These are phyloP conservation scores for Mucuna pruriens DNA, from an alignment of 306 rosid species.

Conservation along the genomic window DNA sequence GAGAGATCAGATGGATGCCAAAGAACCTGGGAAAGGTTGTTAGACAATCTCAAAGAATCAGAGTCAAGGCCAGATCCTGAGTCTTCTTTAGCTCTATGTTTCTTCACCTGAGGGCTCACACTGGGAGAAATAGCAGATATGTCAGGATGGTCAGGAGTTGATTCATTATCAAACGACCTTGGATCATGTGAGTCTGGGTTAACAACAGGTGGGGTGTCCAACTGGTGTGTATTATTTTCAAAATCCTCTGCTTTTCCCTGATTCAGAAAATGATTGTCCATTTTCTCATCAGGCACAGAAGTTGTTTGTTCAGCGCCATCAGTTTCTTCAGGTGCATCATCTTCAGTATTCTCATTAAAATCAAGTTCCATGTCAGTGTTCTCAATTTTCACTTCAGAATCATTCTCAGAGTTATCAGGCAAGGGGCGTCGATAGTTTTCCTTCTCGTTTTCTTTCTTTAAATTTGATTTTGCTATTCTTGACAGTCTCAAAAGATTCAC, in stretches of 20 bases:
- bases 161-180: slow-evolving; percentile 62
- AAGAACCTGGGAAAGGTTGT: slow-evolving; percentile 65
- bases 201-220: slow-evolving; percentile 56
- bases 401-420: slow-evolving; percentile 69
- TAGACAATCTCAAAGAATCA: slow-evolving; percentile 66
- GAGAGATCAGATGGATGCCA: slow-evolving; percentile 98
- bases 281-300: slow-evolving; percentile 56
- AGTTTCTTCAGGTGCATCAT: slow-evolving; percentile 76
- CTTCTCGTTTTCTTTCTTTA: slow-evolving; percentile 95
- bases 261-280: slow-evolving; percentile 49
- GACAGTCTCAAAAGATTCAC: slow-evolving; percentile 91
- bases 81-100: slow-evolving; percentile 73
- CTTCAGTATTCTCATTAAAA: slow-evolving; percentile 88
- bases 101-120: slow-evolving; percentile 76
- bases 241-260: slow-evolving; percentile 64
- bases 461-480: slow-evolving; percentile 85
- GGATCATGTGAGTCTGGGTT: slow-evolving; percentile 54
- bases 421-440: slow-evolving; percentile 92
- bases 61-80: slow-evolving; percentile 65
- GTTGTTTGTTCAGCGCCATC: slow-evolving; percentile 65
- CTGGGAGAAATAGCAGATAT: slow-evolving; percentile 67
- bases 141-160: slow-evolving; percentile 63
- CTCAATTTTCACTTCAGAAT: slow-evolving; percentile 93
- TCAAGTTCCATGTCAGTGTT: slow-evolving; percentile 98
- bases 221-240: slow-evolving; percentile 50